A percentile compares a stretch with the other conserved stretches of the same genome.
Conservation (phyloP, 192 early-diverging fungal species). For the Gaertneriomyces semiglobifer region DNA sequence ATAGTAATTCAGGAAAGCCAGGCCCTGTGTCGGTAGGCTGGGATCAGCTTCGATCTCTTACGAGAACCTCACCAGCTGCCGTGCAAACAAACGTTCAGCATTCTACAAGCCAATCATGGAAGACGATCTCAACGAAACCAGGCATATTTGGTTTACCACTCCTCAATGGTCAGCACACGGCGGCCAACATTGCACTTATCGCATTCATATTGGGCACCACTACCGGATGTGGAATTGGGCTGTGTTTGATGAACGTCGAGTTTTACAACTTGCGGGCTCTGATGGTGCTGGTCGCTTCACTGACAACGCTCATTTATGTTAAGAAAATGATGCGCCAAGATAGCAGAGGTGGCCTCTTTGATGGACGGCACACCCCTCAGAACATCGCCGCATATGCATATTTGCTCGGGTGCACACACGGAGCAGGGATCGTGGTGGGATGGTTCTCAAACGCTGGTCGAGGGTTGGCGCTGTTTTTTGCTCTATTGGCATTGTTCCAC, state of each 20-base stretch:
- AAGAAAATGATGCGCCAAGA: slow-evolving; percentile 67
- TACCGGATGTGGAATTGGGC: slow-evolving; percentile 51
- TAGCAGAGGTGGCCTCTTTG: slow-evolving; percentile 42
- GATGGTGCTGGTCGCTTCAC: slow-evolving; percentile 3
- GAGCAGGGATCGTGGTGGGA: slow-evolving; percentile 40
- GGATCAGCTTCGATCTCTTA: no score
- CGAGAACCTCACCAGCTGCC: no score
- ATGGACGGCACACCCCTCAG: slow-evolving; percentile 69
- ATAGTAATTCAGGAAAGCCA: no score
- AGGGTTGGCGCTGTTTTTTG: slow-evolving; percentile 66
- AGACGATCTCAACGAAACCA: background rate
- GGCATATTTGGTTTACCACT: slow-evolving; percentile 35
- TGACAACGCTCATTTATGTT: slow-evolving; percentile 65
- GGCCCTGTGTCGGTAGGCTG: no score
- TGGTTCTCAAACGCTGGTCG: slow-evolving; percentile 25
- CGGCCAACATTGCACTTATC: slow-evolving; percentile 75
- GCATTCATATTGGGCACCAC: slow-evolving; percentile 65
- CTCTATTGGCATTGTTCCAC: slow-evolving; percentile 72
- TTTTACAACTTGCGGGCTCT: slow-evolving; percentile 7
- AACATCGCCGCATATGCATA: slow-evolving; percentile 78
- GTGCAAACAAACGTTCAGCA: no score
- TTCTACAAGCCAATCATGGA: no score
- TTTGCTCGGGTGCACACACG: slow-evolving; percentile 63
- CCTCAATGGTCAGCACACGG: slow-evolving; percentile 63
- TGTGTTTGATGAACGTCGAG: slow-evolving; percentile 31